Base-by-base conservation (phyloP, 306 rosid genomes). In the Vigna unguiculata region DNA sequence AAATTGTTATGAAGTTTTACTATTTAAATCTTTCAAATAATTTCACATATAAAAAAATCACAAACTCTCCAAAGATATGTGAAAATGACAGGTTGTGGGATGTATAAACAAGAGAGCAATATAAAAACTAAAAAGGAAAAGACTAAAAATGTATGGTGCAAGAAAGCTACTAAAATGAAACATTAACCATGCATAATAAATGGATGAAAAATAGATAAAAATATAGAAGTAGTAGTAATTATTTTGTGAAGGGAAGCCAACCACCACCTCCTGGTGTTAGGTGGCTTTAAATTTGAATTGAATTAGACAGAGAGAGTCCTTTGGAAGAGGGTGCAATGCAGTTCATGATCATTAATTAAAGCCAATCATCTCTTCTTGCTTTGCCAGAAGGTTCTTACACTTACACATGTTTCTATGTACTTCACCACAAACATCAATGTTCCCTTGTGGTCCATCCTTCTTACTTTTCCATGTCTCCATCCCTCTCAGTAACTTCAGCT, bases 201-300 rank as follows among this genome's bases (percentile, higher is more conserved):
- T 15, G 28, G 20, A 59, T 28, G 19, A 30, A 60, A 9, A 46
- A 34, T 48, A 6, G 8, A 34, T 0, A 34, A 6, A 2, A 34
- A 34, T 34, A 6, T 34, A 34, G 7, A 34, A 34, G 40, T 6
- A 34, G 40, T 6, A 40, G 45, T 40, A 2, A 40, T 34, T 40
- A 40, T n/a, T 30, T 19, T 30, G 9, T 55, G 48, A 78, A 45
- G 24, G 43, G 2, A 38, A 38, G 43, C 63, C 82, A 78, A 61
- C 83, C 45, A 62, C 78, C 78, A 25, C 24, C 66, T 17, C 58
- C 12, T 40, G 0, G 40, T 51, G 83, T 51, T 79, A 25, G 83
- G 51, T 71, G 73, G 83, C 78, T 79, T 71, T 61, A 79, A 79
- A 24, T 49, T 71, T 16, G 0, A 25, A 62, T 62, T 71, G 46